Base-by-base conservation (phyloP, 1,284 basidiomycete genomes). In the Irpex rosettiformis region DNA sequence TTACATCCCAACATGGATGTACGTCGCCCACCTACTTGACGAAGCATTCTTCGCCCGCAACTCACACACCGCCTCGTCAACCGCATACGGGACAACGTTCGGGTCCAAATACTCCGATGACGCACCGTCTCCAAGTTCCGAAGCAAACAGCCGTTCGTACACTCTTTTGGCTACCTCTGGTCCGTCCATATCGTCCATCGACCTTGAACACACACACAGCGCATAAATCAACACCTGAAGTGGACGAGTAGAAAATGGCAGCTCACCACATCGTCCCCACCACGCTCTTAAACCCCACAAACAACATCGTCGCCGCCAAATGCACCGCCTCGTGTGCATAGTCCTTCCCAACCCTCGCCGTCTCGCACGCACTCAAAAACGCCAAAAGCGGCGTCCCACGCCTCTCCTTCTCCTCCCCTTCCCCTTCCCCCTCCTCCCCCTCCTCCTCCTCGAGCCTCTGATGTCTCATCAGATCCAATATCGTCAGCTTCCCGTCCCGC, bases 351-450 rank as follows among this genome's bases (percentile, higher is more conserved):
- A 42, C 56, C 40, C 37, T 52, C 8, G 61, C 61, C 4, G 61
- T 62, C 43, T 62, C 60, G 43, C 61, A 62, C 24, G 61, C 61
- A 29, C 58, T 60, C 21, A 62, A 43, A 29, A 60, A 40, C 2
- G 61, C 61, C 13, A 60, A 24, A 21, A 48, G 55, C 16, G 56
- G 13, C 30, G 30, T 33, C n/a, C n/a, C n/a, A n/a, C n/a, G n/a
- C n/a, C n/a, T n/a, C n/a, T n/a, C n/a, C n/a, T n/a, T n/a, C n/a
- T n/a, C n/a, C n/a, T n/a, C n/a, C n/a, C 55, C n/a, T n/a, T n/a
- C n/a, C n/a, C n/a, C n/a, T n/a, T n/a, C n/a, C n/a, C n/a, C n/a
- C n/a, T n/a, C n/a, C n/a, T n/a, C n/a, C n/a, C n/a, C n/a, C n/a
- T n/a, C n/a, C n/a, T n/a, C n/a, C n/a, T n/a, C n/a, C 8, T 52